Base-by-base conservation (phyloP, 2,329 filamentous ascomycete genomes). In the Mycosphaerella arachidis region DNA sequence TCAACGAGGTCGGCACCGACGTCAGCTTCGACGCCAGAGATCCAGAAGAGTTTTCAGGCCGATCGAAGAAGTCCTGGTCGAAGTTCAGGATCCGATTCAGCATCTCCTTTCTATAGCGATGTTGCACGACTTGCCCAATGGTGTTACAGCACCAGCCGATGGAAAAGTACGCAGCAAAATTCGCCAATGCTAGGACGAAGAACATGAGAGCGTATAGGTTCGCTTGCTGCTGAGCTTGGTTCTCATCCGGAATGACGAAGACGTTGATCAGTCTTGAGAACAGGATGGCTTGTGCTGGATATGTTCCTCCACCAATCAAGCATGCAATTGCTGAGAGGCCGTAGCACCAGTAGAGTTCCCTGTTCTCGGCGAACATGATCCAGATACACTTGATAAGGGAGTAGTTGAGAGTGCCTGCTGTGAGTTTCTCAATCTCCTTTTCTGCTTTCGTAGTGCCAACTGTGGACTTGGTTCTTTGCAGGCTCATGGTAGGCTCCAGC, bases 201-300 rank as follows among this genome's bases (percentile, higher is more conserved):
- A 84, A 83, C 80, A 84, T 84, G 12, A 84, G 73, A 0, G 80
- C 74, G 70, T 77, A 83, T 66, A 83, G 82, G 63, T 83, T 75
- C 9, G 76, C 78, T 55, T 76, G 70, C 1, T 75, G 60, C 20
- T 74, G 70, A 3, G 77, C 75, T 61, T 73, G 69, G 12, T 58
- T 37, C 8, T 69, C 55, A 0, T 76, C 73, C 4, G 59, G 13
- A 70, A 73, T 37, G 77, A 71, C 74, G 60, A 84, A 84, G 2
- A 79, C 78, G 48, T 75, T 67, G 40, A 83, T 74, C 1, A 83
- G 69, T 8, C 77, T 72, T 1, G 80, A 77, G 63, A 84, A 83
- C 0, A 84, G 66, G 30, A 82, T 70, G 3, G 80, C 78, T 65
- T 81, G 79, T 1, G 76, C 77, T 2, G 80, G 79, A 59, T 75